A percentile compares a stretch with the other conserved stretches of the same genome.
Conservation (phyloP, 805 yeast species). For the Sugiyamaella chiloensis region DNA sequence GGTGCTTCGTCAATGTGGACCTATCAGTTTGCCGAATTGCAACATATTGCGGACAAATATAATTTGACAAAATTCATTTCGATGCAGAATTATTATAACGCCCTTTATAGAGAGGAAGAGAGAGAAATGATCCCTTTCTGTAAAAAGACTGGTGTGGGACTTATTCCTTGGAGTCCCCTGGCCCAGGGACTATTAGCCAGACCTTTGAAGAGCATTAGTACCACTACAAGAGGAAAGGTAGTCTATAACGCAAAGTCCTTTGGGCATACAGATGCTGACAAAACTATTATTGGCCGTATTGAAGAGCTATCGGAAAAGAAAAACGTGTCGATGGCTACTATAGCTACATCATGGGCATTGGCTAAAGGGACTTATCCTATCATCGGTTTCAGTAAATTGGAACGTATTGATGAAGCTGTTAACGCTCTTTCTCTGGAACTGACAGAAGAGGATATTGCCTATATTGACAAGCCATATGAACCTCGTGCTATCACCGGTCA, state of each 20-base stretch:
- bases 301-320: conserved; percentile 50
- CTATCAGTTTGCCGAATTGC: conserved; percentile 50
- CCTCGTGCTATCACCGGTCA: conserved; percentile 20
- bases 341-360: conserved; percentile 53
- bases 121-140: conserved; percentile 59
- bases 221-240: neutral
- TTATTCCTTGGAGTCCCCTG: conserved; percentile 61
- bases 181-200: conserved; percentile 56
- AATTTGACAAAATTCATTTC: conserved; percentile 58
- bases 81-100: conserved; percentile 58
- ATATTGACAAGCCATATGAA: conserved; percentile 28
- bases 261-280: conserved; percentile 14
- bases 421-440: conserved; percentile 39
- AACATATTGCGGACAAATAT: conserved; percentile 52
- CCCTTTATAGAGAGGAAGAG: conserved; percentile 61
- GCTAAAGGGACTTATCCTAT: conserved; percentile 52
- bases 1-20: conserved; percentile 66
- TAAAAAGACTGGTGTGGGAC: conserved; percentile 49
- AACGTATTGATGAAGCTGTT: conserved; percentile 52
- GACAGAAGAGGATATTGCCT: conserved; percentile 30
- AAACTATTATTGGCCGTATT: conserved; percentile 46
- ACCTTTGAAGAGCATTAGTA: conserved; percentile 33
- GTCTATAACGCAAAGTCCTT: neutral
- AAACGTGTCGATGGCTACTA: conserved; percentile 50
- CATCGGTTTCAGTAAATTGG: conserved; percentile 48